Percentiles rank a stretch among this genome's conserved stretches.
These are phyloP conservation scores for Vitrella brassicaformis DNA, from an alignment of 73 alveolate genomes.

Conservation along the genomic window DNA sequence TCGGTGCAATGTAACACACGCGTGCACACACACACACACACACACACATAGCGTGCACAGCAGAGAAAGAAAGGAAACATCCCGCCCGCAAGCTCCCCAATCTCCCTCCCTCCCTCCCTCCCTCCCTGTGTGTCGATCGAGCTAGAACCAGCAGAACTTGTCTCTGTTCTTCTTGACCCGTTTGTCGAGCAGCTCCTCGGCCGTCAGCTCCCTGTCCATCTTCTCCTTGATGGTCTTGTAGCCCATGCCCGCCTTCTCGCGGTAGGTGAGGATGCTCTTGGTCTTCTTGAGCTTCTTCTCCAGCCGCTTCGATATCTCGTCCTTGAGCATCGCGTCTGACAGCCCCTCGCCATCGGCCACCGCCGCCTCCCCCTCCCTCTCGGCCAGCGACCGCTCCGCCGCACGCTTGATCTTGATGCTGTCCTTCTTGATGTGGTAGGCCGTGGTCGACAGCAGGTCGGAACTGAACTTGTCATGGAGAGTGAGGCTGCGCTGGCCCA, in stretches of 20 bases:
- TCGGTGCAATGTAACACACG: too few species aligned
- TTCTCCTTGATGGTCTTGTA: conserved; percentile 8
- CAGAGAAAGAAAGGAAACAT: too few species aligned
- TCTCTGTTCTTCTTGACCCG: conserved; percentile 35
- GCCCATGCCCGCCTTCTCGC: conserved; percentile 10
- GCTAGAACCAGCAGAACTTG: conserved; percentile 47
- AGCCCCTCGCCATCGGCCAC: background rate
- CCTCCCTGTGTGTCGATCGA: too few species aligned
- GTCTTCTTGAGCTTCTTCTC: background rate
- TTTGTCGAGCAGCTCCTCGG: conserved; percentile 29
- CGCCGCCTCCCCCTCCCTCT: background rate
- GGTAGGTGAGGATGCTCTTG: background rate
- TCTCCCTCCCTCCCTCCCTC: too few species aligned
- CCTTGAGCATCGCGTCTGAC: background rate
- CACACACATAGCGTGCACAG: too few species aligned
- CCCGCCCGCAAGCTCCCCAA: too few species aligned
- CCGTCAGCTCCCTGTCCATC: background rate
- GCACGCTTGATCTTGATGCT: background rate
- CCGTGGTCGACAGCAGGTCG: conserved; percentile 1
- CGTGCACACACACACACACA: too few species aligned
- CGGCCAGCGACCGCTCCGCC: background rate
- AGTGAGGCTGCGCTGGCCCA: conserved; percentile 15
- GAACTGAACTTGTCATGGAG: conserved; percentile 14
- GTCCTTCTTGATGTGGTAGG: conserved; percentile 1
- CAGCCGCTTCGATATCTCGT: background rate